These are phyloP conservation scores for Cercophora sp. DNA, from an alignment of 495 filamentous ascomycete genomes.

Conservation along the genomic window DNA sequence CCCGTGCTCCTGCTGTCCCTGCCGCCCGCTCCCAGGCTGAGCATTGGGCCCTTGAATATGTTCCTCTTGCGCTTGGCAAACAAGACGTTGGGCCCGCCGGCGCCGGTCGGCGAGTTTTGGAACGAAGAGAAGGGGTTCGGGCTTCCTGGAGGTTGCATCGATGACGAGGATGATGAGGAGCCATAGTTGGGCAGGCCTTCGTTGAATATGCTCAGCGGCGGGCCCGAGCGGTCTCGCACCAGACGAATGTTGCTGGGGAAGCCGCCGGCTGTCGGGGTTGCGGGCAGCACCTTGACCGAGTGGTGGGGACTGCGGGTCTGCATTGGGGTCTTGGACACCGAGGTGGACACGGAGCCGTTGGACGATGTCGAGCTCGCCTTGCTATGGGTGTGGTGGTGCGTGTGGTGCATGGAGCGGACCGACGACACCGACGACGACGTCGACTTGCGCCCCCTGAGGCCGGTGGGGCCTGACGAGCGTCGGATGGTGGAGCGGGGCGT, in stretches of 20 bases:
- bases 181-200: slow-evolving; percentile 46
- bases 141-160: slow-evolving; percentile 34
- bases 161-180: too few species aligned
- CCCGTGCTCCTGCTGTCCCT: slow-evolving; percentile 34
- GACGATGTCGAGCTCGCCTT: slow-evolving; percentile 94
- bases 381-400: slow-evolving; percentile 83
- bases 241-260: slow-evolving; percentile 88
- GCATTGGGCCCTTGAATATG: slow-evolving; percentile 83
- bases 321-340: slow-evolving; percentile 61
- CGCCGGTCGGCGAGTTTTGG: slow-evolving; percentile 15
- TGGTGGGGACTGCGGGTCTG: slow-evolving; percentile 72
- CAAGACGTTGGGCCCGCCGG: slow-evolving; percentile 60
- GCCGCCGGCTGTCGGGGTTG: slow-evolving; percentile 72
- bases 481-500: slow-evolving; percentile 84
- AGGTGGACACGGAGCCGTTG: slow-evolving; percentile 63
- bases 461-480: slow-evolving; percentile 55
- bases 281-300: slow-evolving; percentile 90
- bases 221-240: slow-evolving; percentile 55
- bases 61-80: slow-evolving; percentile 90
- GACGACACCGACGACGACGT: slow-evolving; percentile 95
- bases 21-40: slow-evolving; percentile 39
- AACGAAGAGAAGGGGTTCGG: slow-evolving; percentile 38
- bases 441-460: slow-evolving; percentile 87
- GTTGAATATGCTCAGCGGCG: slow-evolving; percentile 48
- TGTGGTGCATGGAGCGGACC: slow-evolving; percentile 82